phyloP scores from a whole-genome alignment of 352 stramenopile species.

The Globisporangium nagaii region DNA sequence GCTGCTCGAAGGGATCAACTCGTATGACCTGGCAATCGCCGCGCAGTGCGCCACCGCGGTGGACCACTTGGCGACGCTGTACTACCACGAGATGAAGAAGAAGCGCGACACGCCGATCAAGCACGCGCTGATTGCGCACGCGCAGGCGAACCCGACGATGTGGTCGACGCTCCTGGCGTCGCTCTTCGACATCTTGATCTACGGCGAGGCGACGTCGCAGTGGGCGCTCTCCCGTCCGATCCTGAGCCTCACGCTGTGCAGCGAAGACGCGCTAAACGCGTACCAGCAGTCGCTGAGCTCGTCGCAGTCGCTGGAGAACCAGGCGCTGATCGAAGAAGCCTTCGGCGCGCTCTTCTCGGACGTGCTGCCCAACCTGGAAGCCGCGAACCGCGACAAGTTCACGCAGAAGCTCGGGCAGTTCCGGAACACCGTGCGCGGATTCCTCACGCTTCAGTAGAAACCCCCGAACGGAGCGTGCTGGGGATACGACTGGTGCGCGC shows the following conservation, averaged over 20 bases:
- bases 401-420: conserved; percentile 97
- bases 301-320: conserved; percentile 92
- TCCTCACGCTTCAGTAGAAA: conserved; percentile 90
- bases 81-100: conserved; percentile 96
- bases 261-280: conserved; percentile 84
- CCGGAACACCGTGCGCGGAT: conserved; percentile 91
- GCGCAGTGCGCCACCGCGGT: conserved; percentile 95
- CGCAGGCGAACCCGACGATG: conserved; percentile 91
- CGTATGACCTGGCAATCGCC: conserved; percentile 90
- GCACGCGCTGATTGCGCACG: conserved; percentile 88
- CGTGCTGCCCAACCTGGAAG: conserved; percentile 94
- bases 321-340: conserved; percentile 91
- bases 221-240: conserved; percentile 98
- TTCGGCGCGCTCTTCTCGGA: conserved; percentile 95
- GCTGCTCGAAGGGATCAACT: conserved; percentile 85
- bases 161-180: conserved; percentile 84
- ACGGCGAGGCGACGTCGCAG: conserved; percentile 95
- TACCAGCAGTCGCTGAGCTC: conserved; percentile 96
- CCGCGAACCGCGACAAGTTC: conserved; percentile 97
- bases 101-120: conserved; percentile 95
- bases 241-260: conserved; percentile 96
- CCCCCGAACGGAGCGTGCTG: conserved; percentile 3
- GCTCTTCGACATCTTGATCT: conserved; percentile 97
- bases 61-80: conserved; percentile 89
- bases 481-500: no score